Evolutionary conservation across 164 flowering plant species (phyloP).

Genomic region (Stephania yunnanensis): DNA sequence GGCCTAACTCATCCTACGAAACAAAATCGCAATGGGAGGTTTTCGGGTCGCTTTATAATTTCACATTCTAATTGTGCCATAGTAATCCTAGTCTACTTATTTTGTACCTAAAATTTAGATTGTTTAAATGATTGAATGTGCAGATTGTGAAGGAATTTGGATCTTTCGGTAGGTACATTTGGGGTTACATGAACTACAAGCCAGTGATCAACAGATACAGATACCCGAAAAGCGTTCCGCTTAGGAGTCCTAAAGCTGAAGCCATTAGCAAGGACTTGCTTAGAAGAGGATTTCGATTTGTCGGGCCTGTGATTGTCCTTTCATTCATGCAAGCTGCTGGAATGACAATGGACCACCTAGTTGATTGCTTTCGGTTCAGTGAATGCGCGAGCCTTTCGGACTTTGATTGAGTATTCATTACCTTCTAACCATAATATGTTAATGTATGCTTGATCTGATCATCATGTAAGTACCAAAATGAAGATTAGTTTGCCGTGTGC

Average conservation of each 20-base stretch:
- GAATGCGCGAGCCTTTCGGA: constrained; percentile 66
- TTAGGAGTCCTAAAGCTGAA: constrained; percentile 77
- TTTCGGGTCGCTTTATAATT: too few species aligned
- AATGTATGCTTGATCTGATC: too few species aligned
- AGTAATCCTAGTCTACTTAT: too few species aligned
- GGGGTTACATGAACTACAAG: constrained; percentile 65
- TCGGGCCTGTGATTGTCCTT: constrained; percentile 75
- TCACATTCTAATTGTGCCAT: too few species aligned
- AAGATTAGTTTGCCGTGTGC: too few species aligned
- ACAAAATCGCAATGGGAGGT: too few species aligned
- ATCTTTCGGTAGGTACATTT: constrained; percentile 70
- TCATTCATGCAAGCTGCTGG: constrained; percentile 96
- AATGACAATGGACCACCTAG: constrained; percentile 76
- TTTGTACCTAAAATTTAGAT: too few species aligned
- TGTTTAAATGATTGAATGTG: not conserved
- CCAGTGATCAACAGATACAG: constrained; percentile 63
- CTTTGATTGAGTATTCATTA: constrained; percentile 25
- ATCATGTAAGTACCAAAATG: too few species aligned
- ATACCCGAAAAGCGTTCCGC: constrained; percentile 67
- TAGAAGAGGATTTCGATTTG: constrained; percentile 68
- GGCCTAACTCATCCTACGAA: too few species aligned
- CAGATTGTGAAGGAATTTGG: constrained; percentile 68
- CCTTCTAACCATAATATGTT: not conserved
- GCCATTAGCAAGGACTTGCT: constrained; percentile 67
- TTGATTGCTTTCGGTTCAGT: constrained; percentile 60